These are phyloP conservation scores for Panaeolus cyanescens DNA, from an alignment of 768 basidiomycete genomes.

Conservation along the genomic window DNA sequence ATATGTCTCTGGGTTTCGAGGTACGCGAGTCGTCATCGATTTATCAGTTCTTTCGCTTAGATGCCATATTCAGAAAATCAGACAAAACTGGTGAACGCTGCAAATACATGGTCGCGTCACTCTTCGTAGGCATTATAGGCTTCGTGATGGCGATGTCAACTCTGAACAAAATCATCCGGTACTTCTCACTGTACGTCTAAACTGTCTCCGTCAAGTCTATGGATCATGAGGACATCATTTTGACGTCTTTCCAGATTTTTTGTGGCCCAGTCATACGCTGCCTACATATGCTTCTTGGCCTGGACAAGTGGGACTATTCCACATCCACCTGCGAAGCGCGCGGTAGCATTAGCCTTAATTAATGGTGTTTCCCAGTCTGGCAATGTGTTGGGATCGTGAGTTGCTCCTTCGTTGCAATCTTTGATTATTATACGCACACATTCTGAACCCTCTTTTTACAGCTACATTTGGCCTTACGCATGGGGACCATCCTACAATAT, in stretches of 20 bases:
- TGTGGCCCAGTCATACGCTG: conserved; percentile 75
- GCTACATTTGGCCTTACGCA: conserved; percentile 64
- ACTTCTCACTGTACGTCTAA: conserved; percentile 58
- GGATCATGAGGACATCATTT: too few species aligned
- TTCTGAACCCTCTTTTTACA: conserved; percentile 16
- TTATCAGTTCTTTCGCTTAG: not conserved
- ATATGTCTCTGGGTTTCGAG: conserved; percentile 53
- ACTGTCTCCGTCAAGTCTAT: not conserved
- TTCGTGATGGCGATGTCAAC: conserved; percentile 74
- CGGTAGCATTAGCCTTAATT: conserved; percentile 82
- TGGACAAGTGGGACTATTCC: conserved; percentile 54
- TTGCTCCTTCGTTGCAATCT: conserved; percentile 16
- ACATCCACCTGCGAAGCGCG: conserved; percentile 81
- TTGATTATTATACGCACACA: not conserved
- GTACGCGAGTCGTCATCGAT: conserved; percentile 43
- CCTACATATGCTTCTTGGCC: conserved; percentile 64
- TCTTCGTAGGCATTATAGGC: conserved; percentile 67
- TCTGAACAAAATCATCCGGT: conserved; percentile 68
- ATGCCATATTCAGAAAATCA: conserved; percentile 55
- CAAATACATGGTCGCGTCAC: conserved; percentile 62
- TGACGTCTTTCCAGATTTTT: conserved; percentile 52
- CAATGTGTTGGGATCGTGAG: conserved; percentile 82
- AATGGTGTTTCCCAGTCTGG: conserved; percentile 84
- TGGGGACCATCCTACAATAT: conserved; percentile 75
- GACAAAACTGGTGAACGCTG: conserved; percentile 77